Base-by-base conservation (phyloP, 495 filamentous ascomycete species). In the Amniculicola lignicola region DNA sequence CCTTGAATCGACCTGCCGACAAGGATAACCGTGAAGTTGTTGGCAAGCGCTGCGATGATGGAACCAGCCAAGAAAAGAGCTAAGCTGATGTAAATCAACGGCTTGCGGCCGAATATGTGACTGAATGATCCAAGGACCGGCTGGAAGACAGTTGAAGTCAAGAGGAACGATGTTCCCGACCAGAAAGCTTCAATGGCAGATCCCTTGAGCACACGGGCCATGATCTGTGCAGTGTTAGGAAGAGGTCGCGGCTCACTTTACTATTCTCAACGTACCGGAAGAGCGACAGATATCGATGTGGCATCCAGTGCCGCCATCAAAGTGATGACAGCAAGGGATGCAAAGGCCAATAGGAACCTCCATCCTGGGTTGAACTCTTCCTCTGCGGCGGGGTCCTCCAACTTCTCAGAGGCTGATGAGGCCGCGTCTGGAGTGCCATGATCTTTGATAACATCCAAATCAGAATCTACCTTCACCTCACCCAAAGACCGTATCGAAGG, bases 261-360 rank as follows among this genome's bases (percentile, higher is more conserved):
- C 27, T 9, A 16, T 5, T 19, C 44, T 25, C 12, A 7, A 67
- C 74, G 39, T 67, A 84, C 81, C 1, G 87, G 86, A 38, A 90
- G 65, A 3, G 87, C 87, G 18, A 90, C 84, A 6, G 82, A 83
- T 14, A 90, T 72, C 1, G 83, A 87, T 2, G 87, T 90, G 0
- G 84, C 85, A 68, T 90, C 87, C 16, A 90, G 70, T 21, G 87
- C 85, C 4, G 80, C 82, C 72, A 84, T 84, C 28, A 89, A 68
- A 0, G 80, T 79, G 21, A 89, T 74, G 6, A 84, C 72, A 18
- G 75, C 72, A 36, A 90, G 73, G 0, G 83, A 81, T 19, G 65
- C 27, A 59, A 86, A 83, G n/a, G 77, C 77, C 21, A 61, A 5
- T 15, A 67, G 57, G 51, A 75, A 73, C 15, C 69, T 54, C 63